Base-by-base conservation (phyloP, 2,329 filamentous ascomycete species). In the Fusarium aywerte region DNA sequence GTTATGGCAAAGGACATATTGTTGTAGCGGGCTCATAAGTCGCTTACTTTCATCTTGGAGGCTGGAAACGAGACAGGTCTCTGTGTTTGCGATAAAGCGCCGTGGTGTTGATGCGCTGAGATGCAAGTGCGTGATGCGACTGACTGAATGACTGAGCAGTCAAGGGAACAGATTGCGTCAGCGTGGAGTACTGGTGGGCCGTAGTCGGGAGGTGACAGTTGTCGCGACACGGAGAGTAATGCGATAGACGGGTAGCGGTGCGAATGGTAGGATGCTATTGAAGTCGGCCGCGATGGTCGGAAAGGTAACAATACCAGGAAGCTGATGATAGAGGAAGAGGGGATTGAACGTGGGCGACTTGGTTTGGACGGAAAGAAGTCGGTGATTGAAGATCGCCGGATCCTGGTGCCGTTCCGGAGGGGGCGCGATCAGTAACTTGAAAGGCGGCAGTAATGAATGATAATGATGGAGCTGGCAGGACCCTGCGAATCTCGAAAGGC, bases 41-140 rank as follows among this genome's bases (percentile, higher is more conserved):
- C 56, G 50, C 77, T 54, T 67, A 79, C 79, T 75, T 81, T 81
- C 79, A 81, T 81, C 29, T 72, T 78, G 67, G 47, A 64, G 55
- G 53, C 21, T 39, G n/a, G 36, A 40, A 48, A 44, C 53, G 45
- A 33, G 54, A 45, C 47, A 25, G 39, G 16, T 31, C 36, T 51
- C 35, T 43, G 32, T 18, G 42, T 21, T 38, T 42, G 54, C 36
- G 44, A 50, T 54, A 43, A 38, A 51, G 38, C 32, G 47, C 21
- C 33, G 45, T 47, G 48, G 31, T 58, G 51, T 44, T 42, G 67
- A 53, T 64, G 40, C 52, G 43, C 35, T 57, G 47, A 33, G 29
- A 33, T 20, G 58, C 58, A 51, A 23, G 29, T 52, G 45, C 53
- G 60, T 62, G 65, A 61, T 64, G 62, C 52, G 40, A 64, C 52